Evolutionary conservation across 2,329 filamentous ascomycete species (phyloP), one percentile per base, ranked within the genome.

Genomic region (Hypoxylon rubiginosum): DNA sequence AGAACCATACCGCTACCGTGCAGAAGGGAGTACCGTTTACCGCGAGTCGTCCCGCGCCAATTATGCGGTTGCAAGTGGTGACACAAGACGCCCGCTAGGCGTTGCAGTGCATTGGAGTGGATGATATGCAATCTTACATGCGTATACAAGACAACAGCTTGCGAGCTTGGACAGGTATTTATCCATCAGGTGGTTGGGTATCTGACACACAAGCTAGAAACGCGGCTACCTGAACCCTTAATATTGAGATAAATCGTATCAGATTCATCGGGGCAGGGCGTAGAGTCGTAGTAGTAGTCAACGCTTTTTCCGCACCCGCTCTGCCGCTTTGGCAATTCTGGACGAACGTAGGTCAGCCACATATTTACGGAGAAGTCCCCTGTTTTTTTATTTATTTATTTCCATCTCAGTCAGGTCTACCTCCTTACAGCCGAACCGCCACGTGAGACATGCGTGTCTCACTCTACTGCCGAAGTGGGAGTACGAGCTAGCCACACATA

Each of bases 401-500:
- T 43, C 60, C 19, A 34, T 61, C 57, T 51, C 30, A 59, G 62
- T 45, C 32, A 46, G 45, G 43, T 54, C 49, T 60, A 17, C 54
- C 43, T 58, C 24, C 51, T 61, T 63, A 57, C 19, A 66, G 57
- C 66, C 57, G 66, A 66, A 58, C 63, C 57, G 60, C 66, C 64
- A 67, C 64, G 67, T 49, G 64, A 67, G 59, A 68, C 55, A 66
- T 68, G 67, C 57, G 50, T 65, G 65, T 66, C 64, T 67, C 32
- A 64, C 53, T 53, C 55, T 65, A 68, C 43, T 58, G 59, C 62
- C 64, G 62, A 58, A 50, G 39, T 17, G 32, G 21, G 43, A 53
- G n/a, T 43, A 11, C 19, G 39, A 48, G 43, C 67, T 62, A 63
- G 53, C 67, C 53, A 53, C 51, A 59, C 57, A n/a, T 52, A 58